phyloP scores from a whole-genome alignment of 345 rosid genomes.

The Zanthoxylum bungeanum region DNA sequence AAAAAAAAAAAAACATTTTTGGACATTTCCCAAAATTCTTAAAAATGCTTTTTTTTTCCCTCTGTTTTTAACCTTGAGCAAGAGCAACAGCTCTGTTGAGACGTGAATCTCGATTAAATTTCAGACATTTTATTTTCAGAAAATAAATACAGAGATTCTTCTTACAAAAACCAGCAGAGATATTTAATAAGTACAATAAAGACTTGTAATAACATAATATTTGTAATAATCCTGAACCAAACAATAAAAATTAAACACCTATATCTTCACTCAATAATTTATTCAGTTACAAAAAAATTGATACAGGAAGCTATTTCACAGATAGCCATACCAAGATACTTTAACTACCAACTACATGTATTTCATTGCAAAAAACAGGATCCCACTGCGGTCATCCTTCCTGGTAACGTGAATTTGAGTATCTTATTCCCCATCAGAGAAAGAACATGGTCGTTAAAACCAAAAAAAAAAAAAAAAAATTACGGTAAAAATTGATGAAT shows the following conservation, averaged over 20 bases:
- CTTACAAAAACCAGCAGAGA: not conserved
- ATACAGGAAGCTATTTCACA: not conserved
- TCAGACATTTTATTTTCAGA: not conserved
- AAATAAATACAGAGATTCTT: not conserved
- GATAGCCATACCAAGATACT: not conserved
- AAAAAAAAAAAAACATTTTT: no score
- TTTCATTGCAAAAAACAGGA: constrained; percentile 18
- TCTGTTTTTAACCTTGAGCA: not conserved
- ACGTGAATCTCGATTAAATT: not conserved
- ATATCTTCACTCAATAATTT: constrained; percentile 7
- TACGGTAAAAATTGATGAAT: constrained; percentile 14
- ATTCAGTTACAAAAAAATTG: constrained; percentile 2
- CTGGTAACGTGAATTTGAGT: constrained; percentile 15
- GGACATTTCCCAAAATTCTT: not conserved
- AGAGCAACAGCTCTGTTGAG: not conserved
- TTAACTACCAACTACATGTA: constrained; percentile 10
- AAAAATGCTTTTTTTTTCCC: not conserved
- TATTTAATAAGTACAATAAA: no score
- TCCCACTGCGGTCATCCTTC: not conserved
- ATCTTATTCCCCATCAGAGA: constrained; percentile 24
- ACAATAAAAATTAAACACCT: no score
- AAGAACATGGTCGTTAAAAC: constrained; percentile 13
- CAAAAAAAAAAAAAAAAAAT: not conserved
- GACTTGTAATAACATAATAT: not conserved
- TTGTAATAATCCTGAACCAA: not conserved